Base-by-base conservation (phyloP, 345 rosid species). In the Bretschneidera sinensis region DNA sequence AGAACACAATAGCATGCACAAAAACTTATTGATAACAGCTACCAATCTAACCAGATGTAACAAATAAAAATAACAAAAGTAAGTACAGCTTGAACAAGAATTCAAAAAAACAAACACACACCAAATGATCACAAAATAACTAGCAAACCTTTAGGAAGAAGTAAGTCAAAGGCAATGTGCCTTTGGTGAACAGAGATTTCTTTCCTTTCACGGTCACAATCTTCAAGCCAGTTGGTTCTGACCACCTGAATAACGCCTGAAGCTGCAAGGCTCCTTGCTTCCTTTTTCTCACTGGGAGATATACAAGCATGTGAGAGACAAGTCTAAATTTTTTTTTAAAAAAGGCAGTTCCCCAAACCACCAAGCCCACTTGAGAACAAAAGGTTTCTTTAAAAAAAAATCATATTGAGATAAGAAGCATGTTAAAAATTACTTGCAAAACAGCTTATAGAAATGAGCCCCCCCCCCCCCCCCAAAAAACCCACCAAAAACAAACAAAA, bases 221-320 rank as follows among this genome's bases (percentile, higher is more conserved):
- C 99, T 79, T 90, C 91, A 72, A 94, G 96, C 99, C 99, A 94
- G 53, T 69, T 76, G 61, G 79, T 67, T 72, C 77, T 79, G 51
- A 94, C 96, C 76, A 86, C 95, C 64, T 82, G 72, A 71, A 90
- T 81, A 62, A 84, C 83, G 63, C 99, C 97, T 19, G 80, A 83
- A 57, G 99, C 85, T 51, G 96, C 92, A 80, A 88, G 75, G 69
- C 78, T 75, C 58, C 99, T 82, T 13, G 83, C 79, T 64, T 86
- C 89, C 68, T 74, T 88, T 76, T 88, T 94, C 72, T 86, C 96
- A 64, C 99, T 94, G 74, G 51, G 50, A 73, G 60, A 55, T 25
- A 54, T 39, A 57, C 10, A 60, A 62, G 48, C 54, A 43, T 14
- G 52, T 63, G 35, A 54, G 50, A 70, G 48, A 63, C 51, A 48